Percentiles rank a stretch among this genome's conserved stretches.
These are phyloP conservation scores for Globisporangium carolinianum DNA, from an alignment of 352 stramenopile species.

Conservation along the genomic window DNA sequence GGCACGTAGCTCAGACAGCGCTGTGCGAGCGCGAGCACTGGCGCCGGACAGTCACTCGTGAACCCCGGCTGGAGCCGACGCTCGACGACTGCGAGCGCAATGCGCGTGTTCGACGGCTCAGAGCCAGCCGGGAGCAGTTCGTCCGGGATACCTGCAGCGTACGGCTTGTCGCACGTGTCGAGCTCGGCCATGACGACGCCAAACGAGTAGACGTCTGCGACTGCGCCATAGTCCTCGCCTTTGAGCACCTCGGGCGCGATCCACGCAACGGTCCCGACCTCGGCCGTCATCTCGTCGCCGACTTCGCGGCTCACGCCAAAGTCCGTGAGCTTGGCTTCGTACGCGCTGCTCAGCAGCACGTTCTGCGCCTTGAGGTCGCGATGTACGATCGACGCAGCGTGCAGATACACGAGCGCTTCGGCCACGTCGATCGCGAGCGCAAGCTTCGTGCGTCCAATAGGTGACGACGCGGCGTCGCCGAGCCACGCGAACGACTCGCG, in stretches of 20 bases:
- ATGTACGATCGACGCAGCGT: constrained; percentile 34
- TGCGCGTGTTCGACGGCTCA: constrained; percentile 27
- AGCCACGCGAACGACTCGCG: constrained; percentile 30
- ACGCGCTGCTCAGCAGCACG: constrained; percentile 33
- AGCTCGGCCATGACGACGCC: constrained; percentile 43
- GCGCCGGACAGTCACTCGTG: constrained; percentile 24
- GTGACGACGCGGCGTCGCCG: not conserved
- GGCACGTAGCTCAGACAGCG: constrained; percentile 11
- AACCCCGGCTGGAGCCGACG: constrained; percentile 28
- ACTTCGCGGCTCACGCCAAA: constrained; percentile 31
- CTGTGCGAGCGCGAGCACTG: constrained; percentile 22
- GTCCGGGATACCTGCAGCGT: constrained; percentile 18
- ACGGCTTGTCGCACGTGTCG: constrained; percentile 41
- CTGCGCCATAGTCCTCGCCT: constrained; percentile 34
- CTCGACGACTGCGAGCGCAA: constrained; percentile 38
- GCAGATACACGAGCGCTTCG: constrained; percentile 25
- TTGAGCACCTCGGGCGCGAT: constrained; percentile 51
- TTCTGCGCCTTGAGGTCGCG: constrained; percentile 57
- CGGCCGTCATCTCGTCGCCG: constrained; percentile 29
- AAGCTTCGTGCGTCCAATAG: constrained; percentile 9
- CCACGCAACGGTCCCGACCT: constrained; percentile 49
- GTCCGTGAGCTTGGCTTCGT: constrained; percentile 19
- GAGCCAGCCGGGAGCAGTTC: constrained; percentile 3
- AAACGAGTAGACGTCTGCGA: constrained; percentile 55
- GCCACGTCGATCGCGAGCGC: constrained; percentile 18